Evolutionary conservation across 768 basidiomycete genomes (phyloP).

Genomic region (Suillus decipiens): DNA sequence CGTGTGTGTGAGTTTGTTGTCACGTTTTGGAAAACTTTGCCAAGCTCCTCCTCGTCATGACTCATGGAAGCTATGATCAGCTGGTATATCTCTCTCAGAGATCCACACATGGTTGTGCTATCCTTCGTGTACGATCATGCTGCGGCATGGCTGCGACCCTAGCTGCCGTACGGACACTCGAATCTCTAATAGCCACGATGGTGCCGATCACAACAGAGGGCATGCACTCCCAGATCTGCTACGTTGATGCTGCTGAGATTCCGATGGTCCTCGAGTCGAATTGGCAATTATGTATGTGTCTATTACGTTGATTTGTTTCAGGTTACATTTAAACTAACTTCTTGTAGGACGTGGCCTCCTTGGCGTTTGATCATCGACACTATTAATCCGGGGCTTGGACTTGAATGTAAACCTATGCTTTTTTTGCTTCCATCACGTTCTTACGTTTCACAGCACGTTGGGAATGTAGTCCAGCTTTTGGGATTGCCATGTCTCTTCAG

Average conservation of each 20-base stretch:
- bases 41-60: neutral
- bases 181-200: neutral
- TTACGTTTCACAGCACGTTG: neutral
- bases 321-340: neutral
- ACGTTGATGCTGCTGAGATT: neutral
- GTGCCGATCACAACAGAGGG: neutral
- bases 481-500: neutral
- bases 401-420: neutral
- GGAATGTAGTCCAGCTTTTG: neutral
- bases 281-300: neutral
- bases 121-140: neutral
- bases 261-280: neutral
- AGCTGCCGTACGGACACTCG: neutral
- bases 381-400: neutral
- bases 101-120: neutral
- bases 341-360: neutral
- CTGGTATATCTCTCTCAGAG: neutral
- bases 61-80: neutral
- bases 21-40: neutral
- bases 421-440: neutral
- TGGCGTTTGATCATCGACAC: neutral
- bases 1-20: conserved; percentile 20
- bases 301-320: neutral
- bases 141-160: neutral
- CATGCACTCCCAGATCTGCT: neutral